Evolutionary conservation across 371 early-diverging fungal species (phyloP).

Genomic region (Lichtheimia ornata): DNA sequence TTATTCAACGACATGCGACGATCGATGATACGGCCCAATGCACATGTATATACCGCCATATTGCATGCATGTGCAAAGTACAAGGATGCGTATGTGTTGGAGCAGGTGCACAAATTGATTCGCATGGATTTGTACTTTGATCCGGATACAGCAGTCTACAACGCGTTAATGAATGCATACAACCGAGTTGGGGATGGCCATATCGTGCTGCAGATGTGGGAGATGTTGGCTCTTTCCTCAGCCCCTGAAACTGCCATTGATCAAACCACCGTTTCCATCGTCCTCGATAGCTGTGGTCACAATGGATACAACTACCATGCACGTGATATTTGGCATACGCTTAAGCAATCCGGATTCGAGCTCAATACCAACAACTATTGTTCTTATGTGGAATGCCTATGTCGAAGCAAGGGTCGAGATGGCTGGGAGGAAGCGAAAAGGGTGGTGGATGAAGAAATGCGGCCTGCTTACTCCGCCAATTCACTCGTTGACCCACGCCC

Average conservation of each 20-base stretch:
- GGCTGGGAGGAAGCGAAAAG: constrained; percentile 37
- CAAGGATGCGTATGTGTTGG: constrained; percentile 30
- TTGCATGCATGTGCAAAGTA: constrained; percentile 34
- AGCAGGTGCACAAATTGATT: constrained; percentile 41
- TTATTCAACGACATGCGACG: constrained; percentile 51
- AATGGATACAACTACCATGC: constrained; percentile 30
- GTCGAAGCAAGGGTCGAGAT: constrained; percentile 25
- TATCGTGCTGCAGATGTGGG: constrained; percentile 40
- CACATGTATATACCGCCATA: constrained; percentile 38
- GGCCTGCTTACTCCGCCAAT: background rate
- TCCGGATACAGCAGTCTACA: constrained; percentile 34
- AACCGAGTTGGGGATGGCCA: constrained; percentile 26
- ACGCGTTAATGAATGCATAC: constrained; percentile 46
- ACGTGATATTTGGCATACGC: constrained; percentile 29
- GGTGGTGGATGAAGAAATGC: constrained; percentile 31
- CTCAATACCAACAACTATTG: constrained; percentile 44
- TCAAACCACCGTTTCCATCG: constrained; percentile 23
- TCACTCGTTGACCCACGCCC: constrained; percentile 10
- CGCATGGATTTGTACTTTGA: constrained; percentile 49
- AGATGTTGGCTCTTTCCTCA: constrained; percentile 19
- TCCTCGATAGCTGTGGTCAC: constrained; percentile 27
- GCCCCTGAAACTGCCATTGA: constrained; percentile 18
- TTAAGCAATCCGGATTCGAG: constrained; percentile 19
- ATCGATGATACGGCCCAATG: constrained; percentile 33
- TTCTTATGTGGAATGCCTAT: constrained; percentile 49